Conservation (phyloP, 257 asterid genomes). For the Petunia secreta region DNA sequence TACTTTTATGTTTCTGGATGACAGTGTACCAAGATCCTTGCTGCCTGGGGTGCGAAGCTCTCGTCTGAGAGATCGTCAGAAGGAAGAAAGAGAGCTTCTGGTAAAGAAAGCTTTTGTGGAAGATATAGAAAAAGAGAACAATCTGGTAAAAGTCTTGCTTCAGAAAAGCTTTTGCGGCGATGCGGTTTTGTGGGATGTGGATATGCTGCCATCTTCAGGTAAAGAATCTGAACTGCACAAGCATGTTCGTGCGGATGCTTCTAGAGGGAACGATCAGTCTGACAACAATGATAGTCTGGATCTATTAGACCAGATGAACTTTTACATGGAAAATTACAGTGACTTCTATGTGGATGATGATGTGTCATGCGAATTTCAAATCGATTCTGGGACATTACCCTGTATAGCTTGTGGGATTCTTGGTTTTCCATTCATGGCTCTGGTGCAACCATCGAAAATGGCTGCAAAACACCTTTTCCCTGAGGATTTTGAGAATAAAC, state of each 20-base stretch:
- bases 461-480: conserved; percentile 49
- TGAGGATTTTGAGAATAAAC: conserved; percentile 36
- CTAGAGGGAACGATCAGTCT: conserved; percentile 44
- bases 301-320: conserved; percentile 54
- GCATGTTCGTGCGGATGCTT: conserved; percentile 39
- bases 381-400: conserved; percentile 91
- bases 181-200: conserved; percentile 76
- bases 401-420: conserved; percentile 98
- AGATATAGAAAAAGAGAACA: conserved; percentile 81
- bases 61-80: conserved; percentile 83
- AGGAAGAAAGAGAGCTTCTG: conserved; percentile 84
- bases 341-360: conserved; percentile 73
- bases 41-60: conserved; percentile 92
- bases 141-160: conserved; percentile 56
- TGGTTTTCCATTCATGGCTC: conserved; percentile 97
- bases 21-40: conserved; percentile 95
- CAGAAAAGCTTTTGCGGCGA: conserved; percentile 57
- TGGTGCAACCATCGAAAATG: conserved; percentile 77
- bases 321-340: conserved; percentile 51
- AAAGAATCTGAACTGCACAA: conserved; percentile 58
- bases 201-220: conserved; percentile 67
- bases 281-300: conserved; percentile 40
- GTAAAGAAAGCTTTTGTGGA: conserved; percentile 87
- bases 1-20: conserved; percentile 33
- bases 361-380: conserved; percentile 75